phyloP scores from a whole-genome alignment of 345 rosid species.

The Gossypium rotundifolium region DNA sequence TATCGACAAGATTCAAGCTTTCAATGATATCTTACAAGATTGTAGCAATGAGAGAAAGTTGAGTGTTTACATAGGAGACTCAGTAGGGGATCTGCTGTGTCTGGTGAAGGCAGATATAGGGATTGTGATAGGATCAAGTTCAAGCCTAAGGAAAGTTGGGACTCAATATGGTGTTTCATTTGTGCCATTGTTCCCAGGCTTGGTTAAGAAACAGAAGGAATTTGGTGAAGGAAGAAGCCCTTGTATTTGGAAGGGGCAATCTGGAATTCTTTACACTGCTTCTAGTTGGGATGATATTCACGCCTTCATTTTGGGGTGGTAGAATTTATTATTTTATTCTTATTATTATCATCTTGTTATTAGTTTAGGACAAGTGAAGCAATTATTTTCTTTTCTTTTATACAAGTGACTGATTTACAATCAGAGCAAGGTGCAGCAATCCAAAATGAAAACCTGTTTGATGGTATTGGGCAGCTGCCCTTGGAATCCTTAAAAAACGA shows the following conservation, averaged over 20 bases:
- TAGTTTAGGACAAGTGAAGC: conserved; percentile 34
- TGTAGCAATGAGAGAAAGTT: conserved; percentile 27
- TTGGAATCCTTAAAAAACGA: background rate
- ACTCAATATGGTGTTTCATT: conserved; percentile 81
- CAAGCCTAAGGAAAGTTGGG: conserved; percentile 81
- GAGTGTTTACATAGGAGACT: conserved; percentile 81
- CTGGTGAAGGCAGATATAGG: conserved; percentile 90
- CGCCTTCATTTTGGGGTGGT: conserved; percentile 86
- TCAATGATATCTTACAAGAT: conserved; percentile 38
- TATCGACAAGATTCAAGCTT: conserved; percentile 61
- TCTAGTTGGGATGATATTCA: conserved; percentile 91
- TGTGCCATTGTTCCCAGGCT: conserved; percentile 60
- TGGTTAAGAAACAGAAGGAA: conserved; percentile 70
- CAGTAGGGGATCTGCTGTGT: conserved; percentile 90
- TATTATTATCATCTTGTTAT: conserved; percentile 5
- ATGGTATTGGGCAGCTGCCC: background rate
- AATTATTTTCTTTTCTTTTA: conserved; percentile 5
- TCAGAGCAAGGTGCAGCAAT: background rate
- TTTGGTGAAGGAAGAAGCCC: conserved; percentile 38
- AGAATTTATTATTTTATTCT: conserved; percentile 27
- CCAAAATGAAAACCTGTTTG: background rate
- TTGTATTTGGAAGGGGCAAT: conserved; percentile 52
- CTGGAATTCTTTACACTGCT: conserved; percentile 80
- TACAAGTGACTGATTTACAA: background rate
- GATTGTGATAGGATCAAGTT: conserved; percentile 72